Evolutionary conservation across 2,329 filamentous ascomycete species (phyloP).

Genomic region (Colletotrichum gloeosporioides): DNA sequence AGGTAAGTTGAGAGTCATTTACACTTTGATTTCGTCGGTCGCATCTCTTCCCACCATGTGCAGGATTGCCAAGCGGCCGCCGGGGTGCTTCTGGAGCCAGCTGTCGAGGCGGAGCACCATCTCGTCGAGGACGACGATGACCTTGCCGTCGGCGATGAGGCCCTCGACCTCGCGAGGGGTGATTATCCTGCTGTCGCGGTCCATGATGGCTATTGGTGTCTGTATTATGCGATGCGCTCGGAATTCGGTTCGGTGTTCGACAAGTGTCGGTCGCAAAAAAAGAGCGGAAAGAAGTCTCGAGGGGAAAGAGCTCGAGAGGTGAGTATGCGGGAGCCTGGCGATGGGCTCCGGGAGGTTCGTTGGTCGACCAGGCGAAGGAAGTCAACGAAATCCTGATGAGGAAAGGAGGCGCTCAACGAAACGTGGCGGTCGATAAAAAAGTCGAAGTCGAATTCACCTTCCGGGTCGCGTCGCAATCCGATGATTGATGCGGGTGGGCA

Average conservation of each 20-base stretch:
- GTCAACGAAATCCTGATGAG: not conserved
- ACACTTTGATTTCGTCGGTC: constrained; percentile 65
- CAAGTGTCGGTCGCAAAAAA: not conserved
- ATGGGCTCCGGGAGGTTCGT: not conserved
- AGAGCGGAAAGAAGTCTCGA: not conserved
- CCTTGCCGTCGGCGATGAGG: constrained; percentile 59
- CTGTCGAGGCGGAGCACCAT: constrained; percentile 58
- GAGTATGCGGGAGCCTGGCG: not conserved
- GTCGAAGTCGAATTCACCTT: not conserved
- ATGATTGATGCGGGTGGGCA: not conserved
- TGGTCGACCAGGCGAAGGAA: not conserved
- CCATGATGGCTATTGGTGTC: constrained; percentile 27
- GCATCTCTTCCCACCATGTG: constrained; percentile 68
- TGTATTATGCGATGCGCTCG: not conserved
- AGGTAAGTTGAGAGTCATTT: constrained; percentile 30
- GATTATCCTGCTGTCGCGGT: constrained; percentile 46
- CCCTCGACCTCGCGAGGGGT: constrained; percentile 51
- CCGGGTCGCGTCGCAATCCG: not conserved
- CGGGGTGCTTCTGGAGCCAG: constrained; percentile 65
- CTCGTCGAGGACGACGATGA: constrained; percentile 62
- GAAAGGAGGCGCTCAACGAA: not conserved
- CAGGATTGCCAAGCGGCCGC: constrained; percentile 62
- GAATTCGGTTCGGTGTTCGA: not conserved
- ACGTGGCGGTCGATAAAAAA: not conserved
- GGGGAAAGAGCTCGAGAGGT: not conserved